A percentile compares a stretch with the other conserved stretches of the same genome.
phyloP scores from a whole-genome alignment of 768 basidiomycete genomes.

The Crucibulum laeve region DNA sequence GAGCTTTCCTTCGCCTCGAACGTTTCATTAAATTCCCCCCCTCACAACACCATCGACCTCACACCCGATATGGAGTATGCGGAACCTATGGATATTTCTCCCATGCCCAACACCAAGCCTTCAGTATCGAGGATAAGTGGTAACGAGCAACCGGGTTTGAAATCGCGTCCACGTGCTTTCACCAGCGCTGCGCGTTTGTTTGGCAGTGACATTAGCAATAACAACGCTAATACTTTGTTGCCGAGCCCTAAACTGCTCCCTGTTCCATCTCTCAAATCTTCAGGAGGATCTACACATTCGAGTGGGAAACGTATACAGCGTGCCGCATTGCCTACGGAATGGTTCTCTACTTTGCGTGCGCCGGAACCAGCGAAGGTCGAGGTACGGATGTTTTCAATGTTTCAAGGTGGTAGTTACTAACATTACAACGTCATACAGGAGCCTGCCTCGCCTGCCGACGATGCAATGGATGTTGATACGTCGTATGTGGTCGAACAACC shows the following conservation, averaged over 20 bases:
- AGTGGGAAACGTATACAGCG: constrained; percentile 54
- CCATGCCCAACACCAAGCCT: constrained; percentile 39
- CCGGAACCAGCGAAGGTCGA: constrained; percentile 18
- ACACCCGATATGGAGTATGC: constrained; percentile 44
- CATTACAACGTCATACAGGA: constrained; percentile 31
- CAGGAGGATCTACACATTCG: constrained; percentile 30
- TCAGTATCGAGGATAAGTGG: constrained; percentile 16
- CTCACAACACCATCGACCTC: constrained; percentile 40
- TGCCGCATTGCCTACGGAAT: constrained; percentile 60
- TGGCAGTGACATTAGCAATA: constrained; percentile 71
- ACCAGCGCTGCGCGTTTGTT: constrained; percentile 67
- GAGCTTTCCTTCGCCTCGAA: constrained; percentile 82
- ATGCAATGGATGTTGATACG: constrained; percentile 81
- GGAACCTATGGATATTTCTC: constrained; percentile 82
- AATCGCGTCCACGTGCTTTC: constrained; percentile 57
- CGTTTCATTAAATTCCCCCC: constrained; percentile 75
- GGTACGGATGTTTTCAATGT: constrained; percentile 15
- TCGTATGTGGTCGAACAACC: constrained; percentile 35
- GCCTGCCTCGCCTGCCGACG: constrained; percentile 43
- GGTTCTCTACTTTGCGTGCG: constrained; percentile 34
- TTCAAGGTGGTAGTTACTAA: constrained; percentile 6
- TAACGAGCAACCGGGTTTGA: constrained; percentile 14
- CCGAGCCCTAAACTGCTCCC: constrained; percentile 26
- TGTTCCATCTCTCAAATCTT: constrained; percentile 24
- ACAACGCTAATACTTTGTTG: constrained; percentile 16